Percentiles rank a stretch among this genome's conserved stretches.
phyloP scores from a whole-genome alignment of 1,284 basidiomycete genomes.

The Tylopilus sp. region DNA sequence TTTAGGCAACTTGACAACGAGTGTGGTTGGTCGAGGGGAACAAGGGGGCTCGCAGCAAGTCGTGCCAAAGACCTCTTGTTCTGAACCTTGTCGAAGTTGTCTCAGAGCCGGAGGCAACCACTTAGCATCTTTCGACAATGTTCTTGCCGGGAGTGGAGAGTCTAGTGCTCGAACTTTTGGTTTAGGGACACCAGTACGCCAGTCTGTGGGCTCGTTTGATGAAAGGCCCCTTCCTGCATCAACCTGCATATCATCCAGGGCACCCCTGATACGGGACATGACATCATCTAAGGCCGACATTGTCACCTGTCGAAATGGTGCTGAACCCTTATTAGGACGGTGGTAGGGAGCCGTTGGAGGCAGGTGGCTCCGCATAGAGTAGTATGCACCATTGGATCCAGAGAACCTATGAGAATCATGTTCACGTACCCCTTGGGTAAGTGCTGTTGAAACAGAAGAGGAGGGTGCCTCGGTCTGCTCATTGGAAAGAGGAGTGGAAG shows the following conservation, averaged over 20 bases:
- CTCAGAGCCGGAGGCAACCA: conserved; percentile 68
- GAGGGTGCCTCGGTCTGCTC: conserved; percentile 21
- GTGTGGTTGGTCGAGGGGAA: conserved; percentile 59
- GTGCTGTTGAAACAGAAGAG: conserved; percentile 2
- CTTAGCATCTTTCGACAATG: conserved; percentile 40
- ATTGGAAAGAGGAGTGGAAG: conserved; percentile 15
- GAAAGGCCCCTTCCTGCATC: conserved; percentile 33
- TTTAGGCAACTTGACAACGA: conserved; percentile 64
- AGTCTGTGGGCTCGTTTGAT: conserved; percentile 33
- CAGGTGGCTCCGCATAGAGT: conserved; percentile 29
- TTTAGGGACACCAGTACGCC: conserved; percentile 26
- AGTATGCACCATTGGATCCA: conserved; percentile 27
- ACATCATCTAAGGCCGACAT: conserved; percentile 83
- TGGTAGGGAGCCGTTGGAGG: conserved; percentile 30
- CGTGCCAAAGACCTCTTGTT: conserved; percentile 57
- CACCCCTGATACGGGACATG: conserved; percentile 89
- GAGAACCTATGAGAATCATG: conserved; percentile 30
- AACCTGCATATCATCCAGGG: conserved; percentile 73
- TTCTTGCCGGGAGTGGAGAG: conserved; percentile 20
- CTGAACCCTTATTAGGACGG: conserved; percentile 42
- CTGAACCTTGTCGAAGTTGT: conserved; percentile 45
- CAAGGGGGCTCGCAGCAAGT: conserved; percentile 60
- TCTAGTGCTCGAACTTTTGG: conserved; percentile 30
- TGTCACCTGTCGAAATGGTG: conserved; percentile 66
- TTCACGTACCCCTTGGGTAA: conserved; percentile 28